phyloP scores from a whole-genome alignment of 2,329 filamentous ascomycete genomes.

The Rutstroemia sp. region DNA sequence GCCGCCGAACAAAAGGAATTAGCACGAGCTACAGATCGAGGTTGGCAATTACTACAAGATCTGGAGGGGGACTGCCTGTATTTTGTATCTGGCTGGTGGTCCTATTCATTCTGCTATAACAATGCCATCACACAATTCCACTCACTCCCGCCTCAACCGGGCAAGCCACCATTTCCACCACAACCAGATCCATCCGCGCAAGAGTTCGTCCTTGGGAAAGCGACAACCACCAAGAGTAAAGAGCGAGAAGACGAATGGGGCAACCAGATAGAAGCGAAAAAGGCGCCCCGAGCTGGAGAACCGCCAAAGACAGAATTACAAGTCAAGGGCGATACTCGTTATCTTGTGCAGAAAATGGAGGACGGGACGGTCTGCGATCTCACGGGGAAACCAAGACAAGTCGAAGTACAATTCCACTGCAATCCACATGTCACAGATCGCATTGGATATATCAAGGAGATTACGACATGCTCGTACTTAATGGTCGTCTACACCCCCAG shows the following conservation, averaged over 20 bases:
- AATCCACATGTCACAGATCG: constrained; percentile 55
- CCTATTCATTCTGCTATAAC: constrained; percentile 69
- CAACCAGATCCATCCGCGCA: constrained; percentile 56
- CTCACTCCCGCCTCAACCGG: constrained; percentile 53
- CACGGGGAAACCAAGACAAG: constrained; percentile 58
- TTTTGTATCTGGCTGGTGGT: constrained; percentile 69
- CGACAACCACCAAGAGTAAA: constrained; percentile 28
- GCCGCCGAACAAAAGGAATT: constrained; percentile 60
- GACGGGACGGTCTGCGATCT: constrained; percentile 64
- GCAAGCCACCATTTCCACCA: constrained; percentile 55
- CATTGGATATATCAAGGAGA: constrained; percentile 68
- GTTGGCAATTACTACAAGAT: constrained; percentile 59
- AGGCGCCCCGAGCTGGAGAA: constrained; percentile 20
- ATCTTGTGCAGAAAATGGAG: constrained; percentile 60
- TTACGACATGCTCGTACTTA: constrained; percentile 63
- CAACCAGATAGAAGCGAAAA: constrained; percentile 23
- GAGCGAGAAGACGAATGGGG: constrained; percentile 30
- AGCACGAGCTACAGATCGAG: constrained; percentile 56
- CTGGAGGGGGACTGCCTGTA: constrained; percentile 66
- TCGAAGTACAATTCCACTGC: constrained; percentile 58
- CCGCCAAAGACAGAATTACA: constrained; percentile 44
- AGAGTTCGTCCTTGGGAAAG: constrained; percentile 56
- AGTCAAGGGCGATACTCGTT: constrained; percentile 58
- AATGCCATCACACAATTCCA: constrained; percentile 67
- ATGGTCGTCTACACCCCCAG: constrained; percentile 69